Evolutionary conservation across 2,329 filamentous ascomycete species (phyloP).

Genomic region (Aspergillus sp.): DNA sequence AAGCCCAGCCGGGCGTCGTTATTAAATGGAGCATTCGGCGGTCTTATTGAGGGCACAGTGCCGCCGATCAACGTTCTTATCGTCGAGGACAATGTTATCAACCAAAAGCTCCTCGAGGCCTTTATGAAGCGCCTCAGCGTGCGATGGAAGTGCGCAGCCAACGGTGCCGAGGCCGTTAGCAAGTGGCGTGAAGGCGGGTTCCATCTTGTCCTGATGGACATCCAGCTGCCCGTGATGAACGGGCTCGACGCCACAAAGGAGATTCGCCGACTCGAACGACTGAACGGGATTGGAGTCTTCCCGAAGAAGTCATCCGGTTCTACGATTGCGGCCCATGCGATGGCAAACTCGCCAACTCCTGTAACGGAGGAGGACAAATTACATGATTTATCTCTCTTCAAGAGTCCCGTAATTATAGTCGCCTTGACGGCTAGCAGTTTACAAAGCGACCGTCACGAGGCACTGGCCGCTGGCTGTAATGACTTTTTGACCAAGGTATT

Average conservation of each 20-base stretch:
- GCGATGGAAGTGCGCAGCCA: slow-evolving; percentile 95
- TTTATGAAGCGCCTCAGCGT: slow-evolving; percentile 97
- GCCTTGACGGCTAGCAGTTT: slow-evolving; percentile 91
- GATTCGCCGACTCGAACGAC: slow-evolving; percentile 81
- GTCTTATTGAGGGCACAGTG: slow-evolving; percentile 75
- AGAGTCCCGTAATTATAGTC: slow-evolving; percentile 96
- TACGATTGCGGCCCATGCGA: slow-evolving; percentile 39
- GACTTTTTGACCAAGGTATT: slow-evolving; percentile 95
- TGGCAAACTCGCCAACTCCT: slow-evolving; percentile 19
- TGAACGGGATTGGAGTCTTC: slow-evolving; percentile 93
- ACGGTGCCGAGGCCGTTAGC: slow-evolving; percentile 85
- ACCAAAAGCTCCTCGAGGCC: slow-evolving; percentile 85
- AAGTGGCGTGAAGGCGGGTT: slow-evolving; percentile 94
- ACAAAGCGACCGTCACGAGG: slow-evolving; percentile 93
- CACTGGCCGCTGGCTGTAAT: slow-evolving; percentile 91
- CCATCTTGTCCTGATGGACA: slow-evolving; percentile 97
- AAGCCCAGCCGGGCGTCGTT: slow-evolving; percentile 31
- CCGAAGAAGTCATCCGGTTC: slow-evolving; percentile 63
- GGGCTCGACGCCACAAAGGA: slow-evolving; percentile 93
- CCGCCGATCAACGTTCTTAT: slow-evolving; percentile 97
- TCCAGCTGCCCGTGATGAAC: slow-evolving; percentile 95
- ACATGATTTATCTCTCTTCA: slow-evolving; percentile 63
- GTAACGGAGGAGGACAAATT: slow-evolving; percentile 39
- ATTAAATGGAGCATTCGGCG: slow-evolving; percentile 50
- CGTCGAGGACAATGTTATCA: slow-evolving; percentile 98